Evolutionary conservation across 1,284 basidiomycete species (phyloP).

Genomic region (Cutaneotrichosporon sp.): DNA sequence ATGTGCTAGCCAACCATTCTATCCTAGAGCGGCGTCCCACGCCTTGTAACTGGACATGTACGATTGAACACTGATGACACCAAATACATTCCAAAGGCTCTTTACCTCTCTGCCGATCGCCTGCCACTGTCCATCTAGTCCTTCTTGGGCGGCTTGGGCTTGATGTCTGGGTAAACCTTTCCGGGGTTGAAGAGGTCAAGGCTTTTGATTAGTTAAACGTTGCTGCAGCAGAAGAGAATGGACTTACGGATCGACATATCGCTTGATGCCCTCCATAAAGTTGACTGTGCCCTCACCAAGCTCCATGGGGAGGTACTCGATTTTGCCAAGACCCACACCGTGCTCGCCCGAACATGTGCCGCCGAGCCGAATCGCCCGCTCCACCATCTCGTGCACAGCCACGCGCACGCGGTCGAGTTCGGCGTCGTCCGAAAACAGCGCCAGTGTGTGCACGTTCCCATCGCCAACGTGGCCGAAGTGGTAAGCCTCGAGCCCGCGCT

Average conservation of each 20-base stretch:
- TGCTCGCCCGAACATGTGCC: constrained; percentile 67
- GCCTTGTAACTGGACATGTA: background rate
- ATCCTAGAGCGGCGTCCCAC: background rate
- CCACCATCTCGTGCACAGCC: constrained; percentile 51
- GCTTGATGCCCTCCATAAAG: constrained; percentile 73
- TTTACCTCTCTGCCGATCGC: background rate
- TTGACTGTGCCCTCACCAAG: constrained; percentile 70
- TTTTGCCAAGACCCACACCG: constrained; percentile 76
- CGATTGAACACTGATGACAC: background rate
- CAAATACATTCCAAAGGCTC: too few relatives aligned
- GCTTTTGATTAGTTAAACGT: too few relatives aligned
- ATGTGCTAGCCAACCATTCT: too few relatives aligned
- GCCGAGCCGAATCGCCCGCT: constrained; percentile 50
- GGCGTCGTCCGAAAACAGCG: constrained; percentile 33
- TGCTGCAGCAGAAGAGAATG: too few relatives aligned
- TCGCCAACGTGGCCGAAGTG: constrained; percentile 69
- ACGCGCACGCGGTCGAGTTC: constrained; percentile 47
- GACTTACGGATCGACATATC: constrained; percentile 43
- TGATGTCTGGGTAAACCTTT: constrained; percentile 50
- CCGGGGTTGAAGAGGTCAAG: constrained; percentile 73
- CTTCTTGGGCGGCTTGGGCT: background rate
- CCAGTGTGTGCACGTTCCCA: constrained; percentile 54
- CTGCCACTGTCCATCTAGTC: background rate
- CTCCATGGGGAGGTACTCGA: constrained; percentile 59
- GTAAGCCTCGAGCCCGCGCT: constrained; percentile 57